Conservation (phyloP, 441 rosid species). For the Sinapis alba region DNA sequence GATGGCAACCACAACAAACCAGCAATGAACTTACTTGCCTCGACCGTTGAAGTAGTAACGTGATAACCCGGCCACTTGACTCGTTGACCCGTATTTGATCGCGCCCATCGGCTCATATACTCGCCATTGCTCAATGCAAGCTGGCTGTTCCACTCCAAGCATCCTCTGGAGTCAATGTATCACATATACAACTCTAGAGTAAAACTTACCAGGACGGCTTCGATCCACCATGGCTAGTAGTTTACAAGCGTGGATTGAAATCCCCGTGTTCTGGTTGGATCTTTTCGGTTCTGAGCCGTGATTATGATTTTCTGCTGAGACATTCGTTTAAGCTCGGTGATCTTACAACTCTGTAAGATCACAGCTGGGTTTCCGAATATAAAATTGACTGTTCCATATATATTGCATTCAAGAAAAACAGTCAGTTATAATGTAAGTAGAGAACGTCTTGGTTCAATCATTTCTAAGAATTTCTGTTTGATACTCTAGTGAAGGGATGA, state of each 20-base stretch:
- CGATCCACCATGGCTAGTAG: slow-evolving; percentile 58
- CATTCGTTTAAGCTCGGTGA: slow-evolving; percentile 82
- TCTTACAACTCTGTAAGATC: too few species aligned
- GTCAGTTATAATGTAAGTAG: slow-evolving; percentile 89
- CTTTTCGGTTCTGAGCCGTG: slow-evolving; percentile 88
- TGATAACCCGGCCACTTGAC: slow-evolving; percentile 83
- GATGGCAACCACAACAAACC: slow-evolving; percentile 96
- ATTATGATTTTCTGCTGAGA: slow-evolving; percentile 70
- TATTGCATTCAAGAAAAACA: slow-evolving; percentile 74
- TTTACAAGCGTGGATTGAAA: slow-evolving; percentile 77
- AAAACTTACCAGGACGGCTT: slow-evolving; percentile 52
- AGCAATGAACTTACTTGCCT: slow-evolving; percentile 72
- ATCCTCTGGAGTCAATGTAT: slow-evolving; percentile 74
- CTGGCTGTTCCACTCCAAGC: slow-evolving; percentile 82
- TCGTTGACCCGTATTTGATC: slow-evolving; percentile 60
- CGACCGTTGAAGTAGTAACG: slow-evolving; percentile 59
- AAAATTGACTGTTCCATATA: slow-evolving; percentile 93
- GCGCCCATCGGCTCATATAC: slow-evolving; percentile 79
- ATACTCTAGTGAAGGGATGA: too few species aligned
- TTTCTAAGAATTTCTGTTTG: too few species aligned
- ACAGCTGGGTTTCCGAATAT: slow-evolving; percentile 93
- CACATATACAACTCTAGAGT: slow-evolving; percentile 76
- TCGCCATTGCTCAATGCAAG: slow-evolving; percentile 92
- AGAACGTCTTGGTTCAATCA: slow-evolving; percentile 70
- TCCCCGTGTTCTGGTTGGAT: slow-evolving; percentile 91